A percentile compares a stretch with the other conserved stretches of the same genome.
phyloP scores from a whole-genome alignment of 2,329 filamentous ascomycete species.

The Boeremia exigua region DNA sequence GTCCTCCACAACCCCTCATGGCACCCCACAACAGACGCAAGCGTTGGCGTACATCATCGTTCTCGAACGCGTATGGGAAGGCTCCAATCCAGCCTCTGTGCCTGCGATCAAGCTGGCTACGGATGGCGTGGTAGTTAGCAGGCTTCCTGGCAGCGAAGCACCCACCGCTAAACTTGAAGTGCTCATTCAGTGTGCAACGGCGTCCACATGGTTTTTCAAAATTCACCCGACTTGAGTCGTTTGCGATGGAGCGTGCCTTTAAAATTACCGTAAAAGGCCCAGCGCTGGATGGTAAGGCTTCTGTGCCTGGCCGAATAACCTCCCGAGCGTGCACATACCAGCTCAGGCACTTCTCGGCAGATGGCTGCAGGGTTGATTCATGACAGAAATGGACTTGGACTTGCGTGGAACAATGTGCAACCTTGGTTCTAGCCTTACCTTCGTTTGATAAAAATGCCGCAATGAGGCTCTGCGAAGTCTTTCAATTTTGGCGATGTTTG shows the following conservation, averaged over 20 bases:
- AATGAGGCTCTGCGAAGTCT: background rate
- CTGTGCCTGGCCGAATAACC: background rate
- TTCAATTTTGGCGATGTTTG: background rate
- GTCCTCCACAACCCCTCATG: constrained; percentile 30
- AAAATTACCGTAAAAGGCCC: constrained; percentile 27
- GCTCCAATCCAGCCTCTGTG: constrained; percentile 19
- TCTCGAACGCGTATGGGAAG: constrained; percentile 19
- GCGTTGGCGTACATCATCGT: constrained; percentile 20
- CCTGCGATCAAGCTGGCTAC: constrained; percentile 3
- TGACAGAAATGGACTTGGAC: constrained; percentile 8
- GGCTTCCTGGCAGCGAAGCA: constrained; percentile 15
- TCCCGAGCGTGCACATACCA: constrained; percentile 26
- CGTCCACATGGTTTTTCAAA: constrained; percentile 16
- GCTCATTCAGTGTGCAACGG: constrained; percentile 7
- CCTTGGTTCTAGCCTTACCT: background rate
- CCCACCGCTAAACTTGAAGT: constrained; percentile 3
- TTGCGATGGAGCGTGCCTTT: constrained; percentile 18
- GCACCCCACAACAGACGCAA: constrained; percentile 26
- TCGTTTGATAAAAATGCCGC: background rate
- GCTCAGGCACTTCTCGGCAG: constrained; percentile 6
- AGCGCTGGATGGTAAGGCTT: constrained; percentile 16
- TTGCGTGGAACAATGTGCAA: background rate
- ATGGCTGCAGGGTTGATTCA: constrained; percentile 15
- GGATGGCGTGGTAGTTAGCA: constrained; percentile 7
- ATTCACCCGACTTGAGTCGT: constrained; percentile 14